Base-by-base conservation (phyloP, 345 rosid genomes). In the Camelina laxa region DNA sequence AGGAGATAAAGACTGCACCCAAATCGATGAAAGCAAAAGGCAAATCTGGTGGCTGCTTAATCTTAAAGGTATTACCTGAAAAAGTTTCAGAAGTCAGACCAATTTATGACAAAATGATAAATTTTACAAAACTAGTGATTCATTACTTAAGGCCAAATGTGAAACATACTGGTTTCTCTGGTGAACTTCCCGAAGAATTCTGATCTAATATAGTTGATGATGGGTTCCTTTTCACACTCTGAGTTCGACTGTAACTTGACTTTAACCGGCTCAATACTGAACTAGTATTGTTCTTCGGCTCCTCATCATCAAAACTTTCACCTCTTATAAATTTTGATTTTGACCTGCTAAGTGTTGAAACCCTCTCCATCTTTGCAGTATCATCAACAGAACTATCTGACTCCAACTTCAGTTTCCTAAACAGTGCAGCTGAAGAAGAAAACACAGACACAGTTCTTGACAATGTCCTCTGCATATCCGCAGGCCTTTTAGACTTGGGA, bases 1-100 rank as follows among this genome's bases (percentile, higher is more conserved):
- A 73, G 89, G 91, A 70, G 84, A 88, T 49, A 90, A 66, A 21
- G 92, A 88, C 70, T 86, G 96, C 72, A 80, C 92, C 96, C 92
- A 88, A 42, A 86, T 75, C 21, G 92, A 90, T 42, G 92, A 86
- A 80, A 89, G 86, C 75, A 86, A 65, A 62, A 87, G 82, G 13
- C 79, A 70, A 80, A 89, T 89, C 80, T 86, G 96, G 69, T 84
- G 92, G 80, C 86, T 82, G 87, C 88, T 89, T 78, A 87, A 77
- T 77, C 84, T 73, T 60, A 88, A 86, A 21, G 90, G 84, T 68
- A 80, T 30, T 42, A 73, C 81, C 89, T 88, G 82, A 63, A 54
- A 41, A 54, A 41, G 16, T 48, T 41, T 44, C 57, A 49, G 9
- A 55, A 57, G 35, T 2, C 68, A 45, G 24, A 63, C 17, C 45